Base-by-base conservation (phyloP, 768 basidiomycete genomes). In the Boletus subcaerulescens region DNA sequence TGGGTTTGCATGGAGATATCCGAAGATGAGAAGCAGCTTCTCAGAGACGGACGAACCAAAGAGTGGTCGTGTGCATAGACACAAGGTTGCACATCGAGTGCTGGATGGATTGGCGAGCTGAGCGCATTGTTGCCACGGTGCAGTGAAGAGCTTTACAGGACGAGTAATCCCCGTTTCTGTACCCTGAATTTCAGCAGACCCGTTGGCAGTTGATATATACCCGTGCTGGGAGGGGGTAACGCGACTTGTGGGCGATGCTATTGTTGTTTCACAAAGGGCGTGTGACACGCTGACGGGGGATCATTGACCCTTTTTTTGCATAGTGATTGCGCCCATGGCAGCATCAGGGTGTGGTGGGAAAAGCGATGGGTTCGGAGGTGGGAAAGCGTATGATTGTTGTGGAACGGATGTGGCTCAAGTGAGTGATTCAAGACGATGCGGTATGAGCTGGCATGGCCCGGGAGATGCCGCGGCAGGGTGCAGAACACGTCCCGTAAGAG, bases 91-190 rank as follows among this genome's bases (percentile, higher is more conserved):
- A 29, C 29, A 29, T 29, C 29, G 29, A 29, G 29, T 29, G 29
- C 18, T 18, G 12, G 18, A 47, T 14, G 33, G 24, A 52, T 42
- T 60, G 57, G 48, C 44, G 40, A 22, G 50, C 40, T 15, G 39
- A 48, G 49, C 36, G 53, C 33, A 22, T 56, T 47, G 47, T 45
- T 60, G 52, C 55, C 66, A 67, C 56, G 55, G 41, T 57, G 29
- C 60, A 61, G 57, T 60, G 61, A 43, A 58, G 52, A 51, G 58
- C 39, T 51, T 58, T 49, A 67, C 52, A 50, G 39, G 61, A 61
- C 42, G 59, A 58, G 68, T 69, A 69, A 70, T 69, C 68, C 68
- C 68, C 68, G 67, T 29, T 53, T 50, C 12, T 2, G n/a, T 29
- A 57, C 65, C 67, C 67, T 68, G 67, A 65, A 63, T 59, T 62